Percentiles rank a stretch among this genome's conserved stretches.
Evolutionary conservation across 768 basidiomycete genomes (phyloP).

Genomic region (Grammothele lineata): DNA sequence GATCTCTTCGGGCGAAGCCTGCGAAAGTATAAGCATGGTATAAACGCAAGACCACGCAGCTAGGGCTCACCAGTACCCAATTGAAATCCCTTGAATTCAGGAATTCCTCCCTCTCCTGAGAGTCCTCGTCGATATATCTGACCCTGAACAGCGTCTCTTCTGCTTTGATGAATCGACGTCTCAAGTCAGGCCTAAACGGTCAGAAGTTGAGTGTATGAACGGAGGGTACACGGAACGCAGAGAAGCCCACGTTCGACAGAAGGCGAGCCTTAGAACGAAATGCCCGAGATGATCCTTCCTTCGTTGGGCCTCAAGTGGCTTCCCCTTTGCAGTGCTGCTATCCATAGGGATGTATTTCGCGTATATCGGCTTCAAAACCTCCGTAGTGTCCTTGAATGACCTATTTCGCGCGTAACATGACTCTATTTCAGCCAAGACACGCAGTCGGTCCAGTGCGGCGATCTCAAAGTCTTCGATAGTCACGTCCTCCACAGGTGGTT

Average conservation of each 20-base stretch:
- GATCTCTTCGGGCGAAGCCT: slow-evolving; percentile 8
- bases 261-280: slow-evolving; percentile 90
- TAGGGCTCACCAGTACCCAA: slow-evolving; percentile 56
- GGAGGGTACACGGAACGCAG: too few species aligned
- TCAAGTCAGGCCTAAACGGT: slow-evolving; percentile 93
- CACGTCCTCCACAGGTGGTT: slow-evolving; percentile 80
- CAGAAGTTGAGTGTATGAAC: too few species aligned
- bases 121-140: slow-evolving; percentile 66
- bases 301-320: slow-evolving; percentile 58
- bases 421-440: slow-evolving; percentile 88
- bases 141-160: slow-evolving; percentile 82
- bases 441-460: slow-evolving; percentile 82
- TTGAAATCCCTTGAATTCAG: slow-evolving; percentile 60
- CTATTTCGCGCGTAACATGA: slow-evolving; percentile 82
- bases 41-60: too few species aligned
- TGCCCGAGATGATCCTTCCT: slow-evolving; percentile 86
- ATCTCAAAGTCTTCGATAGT: slow-evolving; percentile 95
- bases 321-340: slow-evolving; percentile 38
- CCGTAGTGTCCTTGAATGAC: slow-evolving; percentile 71
- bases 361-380: slow-evolving; percentile 57
- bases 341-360: slow-evolving; percentile 74
- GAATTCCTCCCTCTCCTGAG: slow-evolving; percentile 59
- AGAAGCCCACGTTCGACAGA: slow-evolving; percentile 96
- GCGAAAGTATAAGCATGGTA: too few species aligned
- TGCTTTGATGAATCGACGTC: slow-evolving; percentile 84